Evolutionary conservation across 805 yeast species (phyloP).

Genomic region (Kodamaea hsintzibuensis): DNA sequence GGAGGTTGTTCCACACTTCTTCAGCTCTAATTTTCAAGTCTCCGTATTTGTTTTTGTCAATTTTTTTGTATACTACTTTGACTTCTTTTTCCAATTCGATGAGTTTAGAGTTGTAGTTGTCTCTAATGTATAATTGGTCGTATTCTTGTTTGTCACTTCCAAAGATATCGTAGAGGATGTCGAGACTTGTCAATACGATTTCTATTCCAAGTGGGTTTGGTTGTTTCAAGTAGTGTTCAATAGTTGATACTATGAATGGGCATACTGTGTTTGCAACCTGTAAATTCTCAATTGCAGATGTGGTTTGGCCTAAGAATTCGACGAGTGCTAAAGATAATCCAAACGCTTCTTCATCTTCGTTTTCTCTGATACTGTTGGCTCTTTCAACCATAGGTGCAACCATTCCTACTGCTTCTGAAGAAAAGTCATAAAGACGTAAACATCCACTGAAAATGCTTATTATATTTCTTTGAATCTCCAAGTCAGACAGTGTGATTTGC

Average conservation of each 20-base stretch:
- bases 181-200: slow-evolving; percentile 59
- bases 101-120: slow-evolving; percentile 47
- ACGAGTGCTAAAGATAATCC: slow-evolving; percentile 33
- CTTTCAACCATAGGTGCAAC: slow-evolving; percentile 26
- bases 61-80: slow-evolving; percentile 54
- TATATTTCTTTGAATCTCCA: slow-evolving; percentile 30
- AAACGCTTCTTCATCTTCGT: slow-evolving; percentile 9
- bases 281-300: slow-evolving; percentile 25
- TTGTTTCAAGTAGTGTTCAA: slow-evolving; percentile 9
- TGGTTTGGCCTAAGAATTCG: slow-evolving; percentile 52
- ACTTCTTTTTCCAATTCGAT: slow-evolving; percentile 46
- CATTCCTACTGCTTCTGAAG: slow-evolving; percentile 25
- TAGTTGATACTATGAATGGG: slow-evolving; percentile 15
- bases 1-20: slow-evolving; percentile 65
- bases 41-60: slow-evolving; percentile 63
- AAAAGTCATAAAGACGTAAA: slow-evolving; percentile 34
- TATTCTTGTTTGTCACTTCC: slow-evolving; percentile 65
- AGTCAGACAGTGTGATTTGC: slow-evolving; percentile 12
- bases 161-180: slow-evolving; percentile 73
- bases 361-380: slow-evolving; percentile 16
- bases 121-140: slow-evolving; percentile 65
- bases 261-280: slow-evolving; percentile 6
- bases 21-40: slow-evolving; percentile 63
- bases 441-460: slow-evolving; percentile 41
- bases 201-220: slow-evolving; percentile 25